Base-by-base conservation (phyloP, 202 grass and related monocot species). In the Elaeis oleifera region DNA sequence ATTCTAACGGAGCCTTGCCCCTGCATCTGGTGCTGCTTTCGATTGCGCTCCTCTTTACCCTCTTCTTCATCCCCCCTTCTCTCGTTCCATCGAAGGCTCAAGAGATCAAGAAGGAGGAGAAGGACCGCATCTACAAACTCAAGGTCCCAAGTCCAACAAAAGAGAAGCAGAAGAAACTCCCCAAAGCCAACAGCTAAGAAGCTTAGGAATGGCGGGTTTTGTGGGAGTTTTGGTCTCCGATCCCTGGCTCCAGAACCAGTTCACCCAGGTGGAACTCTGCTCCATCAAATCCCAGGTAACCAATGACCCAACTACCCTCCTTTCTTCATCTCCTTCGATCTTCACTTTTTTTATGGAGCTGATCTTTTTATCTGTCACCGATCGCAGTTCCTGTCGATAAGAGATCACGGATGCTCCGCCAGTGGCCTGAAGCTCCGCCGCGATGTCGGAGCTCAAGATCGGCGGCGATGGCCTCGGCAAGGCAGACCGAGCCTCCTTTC, bases 191-290 rank as follows among this genome's bases (percentile, higher is more conserved):
- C 5, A 56, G 21, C 53, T 19, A 22, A 7, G 53, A 20, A 54
- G 53, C 53, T 22, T 6, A 18, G 19, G 49, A 55, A 39, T 55
- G 65, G 65, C 51, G 2, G 65, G 65, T 3, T 68, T 68, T 68
- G 65, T 54, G 50, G 65, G 65, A 25, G 65, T 68, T 51, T 16
- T 68, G 6, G 65, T 68, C 65, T 68, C 65, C 3, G 65, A 68
- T 68, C 65, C 65, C 1, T 68, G 51, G 65, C 65, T 68, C 51
- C 65, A 68, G 65, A 68, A 68, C 65, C 65, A 68, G 65, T 68
- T 68, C 51, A 68, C 65, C 26, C 65, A 68, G 65, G 65, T 68
- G 49, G 65, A 68, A 51, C 65, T 68, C 24, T 51, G 51, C 2
- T 68, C 65, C 18, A 51, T 68, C 26, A 68, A 55, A 55, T 55